Base-by-base conservation (phyloP, 176 grass and related monocot species). In the Rhynchospora tenuis region DNA sequence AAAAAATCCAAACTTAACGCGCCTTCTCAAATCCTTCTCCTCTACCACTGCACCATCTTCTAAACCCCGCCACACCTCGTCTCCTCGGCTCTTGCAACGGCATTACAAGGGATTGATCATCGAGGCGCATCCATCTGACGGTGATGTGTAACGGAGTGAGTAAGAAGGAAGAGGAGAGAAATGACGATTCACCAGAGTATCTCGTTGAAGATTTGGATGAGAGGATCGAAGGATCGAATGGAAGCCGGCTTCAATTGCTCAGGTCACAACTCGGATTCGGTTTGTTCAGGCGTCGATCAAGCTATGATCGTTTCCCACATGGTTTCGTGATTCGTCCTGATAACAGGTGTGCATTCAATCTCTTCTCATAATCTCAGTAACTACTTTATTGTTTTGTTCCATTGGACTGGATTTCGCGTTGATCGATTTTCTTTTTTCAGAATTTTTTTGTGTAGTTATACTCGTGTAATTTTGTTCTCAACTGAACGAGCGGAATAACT, bases 321-420 rank as follows among this genome's bases (percentile, higher is more conserved):
- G 62, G 83, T 84, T 85, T 86, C 86, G 78, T 99, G 82, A 92
- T 99, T 86, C 80, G 50, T 84, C 93, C 93, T 52, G 97, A 96
- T 64, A 91, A 96, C 81, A 76, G 38, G 97, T 93, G 82, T 48
- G 82, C 8, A 17, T 0, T 24, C 50, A 11, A 8, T 26, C 28
- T 10, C 64, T 76, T 58, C 24, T 78, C 52, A 51, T 22, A 38
- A 2, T 38, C 33, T 38, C 33, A 38, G 1, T 64, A 19, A 28
- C 60, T 47, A 23, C 26, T 48, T 20, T 19, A 4, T 43, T 67
- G n/a, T 20, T 20, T 52, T 16, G 19, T 52, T 55, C 13, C 9
- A 61, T 10, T 29, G 43, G 9, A 64, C 0, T 2, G 17, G 65
- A 45, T 14, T 44, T 72, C 28, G 50, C 67, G 19, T 11, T 4